phyloP scores from a whole-genome alignment of 495 filamentous ascomycete species.

The Hyaloscypha bicolor region DNA sequence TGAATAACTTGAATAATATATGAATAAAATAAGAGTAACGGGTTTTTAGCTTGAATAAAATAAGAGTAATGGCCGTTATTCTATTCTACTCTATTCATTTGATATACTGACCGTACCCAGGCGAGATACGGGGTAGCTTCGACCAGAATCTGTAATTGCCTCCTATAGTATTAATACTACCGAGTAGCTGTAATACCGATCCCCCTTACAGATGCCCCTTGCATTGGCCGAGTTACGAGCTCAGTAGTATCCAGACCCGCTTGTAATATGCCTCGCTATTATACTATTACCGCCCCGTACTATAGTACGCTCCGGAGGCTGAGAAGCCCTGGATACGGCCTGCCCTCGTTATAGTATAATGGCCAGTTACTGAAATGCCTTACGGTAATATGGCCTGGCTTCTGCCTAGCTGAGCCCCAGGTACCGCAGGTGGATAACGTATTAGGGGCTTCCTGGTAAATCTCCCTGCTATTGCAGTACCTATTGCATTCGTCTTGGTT shows the following conservation, averaged over 20 bases:
- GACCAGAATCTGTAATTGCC: constrained; percentile 22
- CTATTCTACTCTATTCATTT: no score
- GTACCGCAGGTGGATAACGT: no score
- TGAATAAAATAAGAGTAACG: no score
- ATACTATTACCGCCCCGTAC: constrained; percentile 18
- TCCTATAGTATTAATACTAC: constrained; percentile 21
- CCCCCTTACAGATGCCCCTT: constrained; percentile 5
- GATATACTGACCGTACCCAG: constrained; percentile 14
- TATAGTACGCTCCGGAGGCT: constrained; percentile 11
- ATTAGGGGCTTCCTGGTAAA: constrained; percentile 4
- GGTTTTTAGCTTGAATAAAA: no score
- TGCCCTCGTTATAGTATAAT: constrained; percentile 7
- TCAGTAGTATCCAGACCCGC: constrained; percentile 19
- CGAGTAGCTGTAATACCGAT: constrained; percentile 23
- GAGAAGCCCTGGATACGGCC: constrained; percentile 1
- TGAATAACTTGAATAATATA: no score
- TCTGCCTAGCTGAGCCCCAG: constrained; percentile 14
- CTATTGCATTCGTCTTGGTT: not conserved
- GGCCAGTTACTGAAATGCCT: constrained; percentile 14
- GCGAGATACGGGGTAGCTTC: constrained; percentile 23
- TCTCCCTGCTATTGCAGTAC: constrained; percentile 6
- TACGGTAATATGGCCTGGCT: constrained; percentile 5
- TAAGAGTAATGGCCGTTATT: no score
- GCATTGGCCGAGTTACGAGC: constrained; percentile 13
- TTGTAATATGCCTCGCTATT: constrained; percentile 23